phyloP scores from a whole-genome alignment of 1,139 yeast species.

The Nakaseomyces bracarensis region DNA sequence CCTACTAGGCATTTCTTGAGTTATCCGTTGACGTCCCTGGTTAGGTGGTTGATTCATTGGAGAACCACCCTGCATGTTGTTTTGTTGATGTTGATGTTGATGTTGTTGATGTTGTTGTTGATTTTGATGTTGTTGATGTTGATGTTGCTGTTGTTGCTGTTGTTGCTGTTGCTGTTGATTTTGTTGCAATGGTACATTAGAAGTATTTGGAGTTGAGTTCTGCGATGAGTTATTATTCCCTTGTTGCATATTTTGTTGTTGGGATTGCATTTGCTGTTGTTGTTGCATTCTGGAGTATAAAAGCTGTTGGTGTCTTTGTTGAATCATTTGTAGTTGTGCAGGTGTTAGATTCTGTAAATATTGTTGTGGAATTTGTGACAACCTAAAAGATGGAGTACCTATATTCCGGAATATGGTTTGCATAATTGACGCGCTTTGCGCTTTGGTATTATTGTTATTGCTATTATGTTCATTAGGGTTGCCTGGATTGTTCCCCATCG shows the following conservation, averaged over 20 bases:
- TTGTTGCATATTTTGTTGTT: conserved; percentile 14
- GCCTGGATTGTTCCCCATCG: neutral
- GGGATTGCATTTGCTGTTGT: conserved; percentile 19
- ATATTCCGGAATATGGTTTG: conserved; percentile 24
- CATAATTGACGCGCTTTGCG: conserved; percentile 5
- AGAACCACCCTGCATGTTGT: neutral
- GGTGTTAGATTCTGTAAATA: conserved; percentile 29
- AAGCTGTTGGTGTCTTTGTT: conserved; percentile 31
- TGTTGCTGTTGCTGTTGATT: conserved; percentile 13
- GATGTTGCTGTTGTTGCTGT: conserved; percentile 9
- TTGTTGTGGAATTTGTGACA: conserved; percentile 31
- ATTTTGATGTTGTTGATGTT: neutral
- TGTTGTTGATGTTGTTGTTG: conserved; percentile 1
- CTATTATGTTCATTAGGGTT: neutral
- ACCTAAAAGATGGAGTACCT: conserved; percentile 31
- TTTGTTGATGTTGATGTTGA: neutral
- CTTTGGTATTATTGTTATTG: conserved; percentile 6
- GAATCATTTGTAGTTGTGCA: conserved; percentile 33
- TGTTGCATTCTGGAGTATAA: conserved; percentile 25
- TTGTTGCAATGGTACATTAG: conserved; percentile 7
- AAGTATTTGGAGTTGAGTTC: conserved; percentile 6
- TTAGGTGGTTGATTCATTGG: neutral
- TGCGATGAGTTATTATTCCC: conserved; percentile 13
- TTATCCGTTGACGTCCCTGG: neutral
- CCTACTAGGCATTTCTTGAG: conserved; percentile 1